Percentiles rank a stretch among this genome's conserved stretches.
Evolutionary conservation across 768 basidiomycete genomes (phyloP).

Genomic region (Tylopilus rubrobrunneus): DNA sequence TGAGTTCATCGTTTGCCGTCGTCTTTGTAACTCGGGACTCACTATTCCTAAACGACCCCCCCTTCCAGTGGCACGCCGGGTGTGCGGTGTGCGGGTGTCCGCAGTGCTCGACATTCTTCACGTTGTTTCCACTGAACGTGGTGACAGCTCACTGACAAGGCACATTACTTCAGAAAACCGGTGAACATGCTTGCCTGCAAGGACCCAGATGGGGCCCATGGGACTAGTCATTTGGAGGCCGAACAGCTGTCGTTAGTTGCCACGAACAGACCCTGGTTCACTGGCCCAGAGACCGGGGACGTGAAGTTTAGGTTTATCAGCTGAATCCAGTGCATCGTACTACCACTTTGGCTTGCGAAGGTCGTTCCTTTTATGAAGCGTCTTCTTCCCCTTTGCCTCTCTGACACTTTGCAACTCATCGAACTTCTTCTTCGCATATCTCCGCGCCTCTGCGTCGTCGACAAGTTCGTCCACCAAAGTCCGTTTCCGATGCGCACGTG

Average conservation of each 20-base stretch:
- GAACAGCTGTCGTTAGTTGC: not conserved
- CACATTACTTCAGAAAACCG: not conserved
- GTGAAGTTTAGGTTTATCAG: slow-evolving; percentile 7
- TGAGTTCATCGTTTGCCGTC: too few relatives aligned
- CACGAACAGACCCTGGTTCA: not conserved
- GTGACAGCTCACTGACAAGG: not conserved
- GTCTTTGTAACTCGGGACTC: too few relatives aligned
- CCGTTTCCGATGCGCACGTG: slow-evolving; percentile 66
- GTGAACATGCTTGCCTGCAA: not conserved
- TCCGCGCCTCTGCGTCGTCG: slow-evolving; percentile 79
- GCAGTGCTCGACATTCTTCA: too few relatives aligned
- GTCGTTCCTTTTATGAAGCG: slow-evolving; percentile 61
- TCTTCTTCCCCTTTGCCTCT: slow-evolving; percentile 67
- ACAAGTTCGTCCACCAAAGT: slow-evolving; percentile 86
- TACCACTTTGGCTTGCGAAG: slow-evolving; percentile 70
- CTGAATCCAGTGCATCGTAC: slow-evolving; percentile 10
- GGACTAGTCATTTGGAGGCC: not conserved
- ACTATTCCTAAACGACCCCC: too few relatives aligned
- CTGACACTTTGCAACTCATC: slow-evolving; percentile 67
- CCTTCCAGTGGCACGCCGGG: too few relatives aligned
- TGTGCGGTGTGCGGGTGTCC: too few relatives aligned
- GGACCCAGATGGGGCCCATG: not conserved
- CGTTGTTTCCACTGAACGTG: too few relatives aligned
- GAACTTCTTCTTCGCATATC: slow-evolving; percentile 92
- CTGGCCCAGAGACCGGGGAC: not conserved